A percentile compares a stretch with the other conserved stretches of the same genome.
These are phyloP conservation scores for Cordyceps cicadae DNA, from an alignment of 2,329 filamentous ascomycete genomes.

Conservation along the genomic window DNA sequence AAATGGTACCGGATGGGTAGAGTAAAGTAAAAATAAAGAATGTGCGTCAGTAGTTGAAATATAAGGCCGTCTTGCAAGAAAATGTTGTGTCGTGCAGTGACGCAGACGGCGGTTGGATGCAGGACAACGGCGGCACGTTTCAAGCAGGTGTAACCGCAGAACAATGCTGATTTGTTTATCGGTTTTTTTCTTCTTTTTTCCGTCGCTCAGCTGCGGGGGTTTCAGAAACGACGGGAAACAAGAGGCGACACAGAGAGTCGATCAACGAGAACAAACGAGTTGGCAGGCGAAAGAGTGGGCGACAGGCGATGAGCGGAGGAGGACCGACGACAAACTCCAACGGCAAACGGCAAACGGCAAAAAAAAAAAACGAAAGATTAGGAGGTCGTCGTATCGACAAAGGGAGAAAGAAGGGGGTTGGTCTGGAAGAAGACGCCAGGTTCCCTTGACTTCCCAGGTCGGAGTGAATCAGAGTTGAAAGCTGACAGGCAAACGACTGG, in stretches of 20 bases:
- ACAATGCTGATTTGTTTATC: constrained; percentile 1
- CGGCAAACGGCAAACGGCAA: not conserved
- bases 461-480: constrained; percentile 12
- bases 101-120: not conserved
- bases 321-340: not conserved
- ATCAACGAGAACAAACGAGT: constrained; percentile 5
- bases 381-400: not conserved
- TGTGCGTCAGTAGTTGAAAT: not conserved
- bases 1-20: not conserved
- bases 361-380: not conserved
- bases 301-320: not conserved
- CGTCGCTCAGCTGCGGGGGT: constrained; percentile 2
- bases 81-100: not conserved
- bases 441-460: not conserved
- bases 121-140: not conserved
- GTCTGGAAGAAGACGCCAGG: not conserved
- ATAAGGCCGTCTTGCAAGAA: not conserved
- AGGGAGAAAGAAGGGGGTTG: not conserved
- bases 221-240: not conserved
- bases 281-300: constrained; percentile 6
- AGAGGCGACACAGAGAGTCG: not conserved
- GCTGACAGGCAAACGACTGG: not conserved
- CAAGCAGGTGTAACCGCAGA: not conserved
- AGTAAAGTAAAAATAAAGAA: not conserved
- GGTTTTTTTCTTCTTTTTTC: too few species aligned